phyloP scores from a whole-genome alignment of 2,329 filamentous ascomycete genomes.

The Aspergillus ustus region DNA sequence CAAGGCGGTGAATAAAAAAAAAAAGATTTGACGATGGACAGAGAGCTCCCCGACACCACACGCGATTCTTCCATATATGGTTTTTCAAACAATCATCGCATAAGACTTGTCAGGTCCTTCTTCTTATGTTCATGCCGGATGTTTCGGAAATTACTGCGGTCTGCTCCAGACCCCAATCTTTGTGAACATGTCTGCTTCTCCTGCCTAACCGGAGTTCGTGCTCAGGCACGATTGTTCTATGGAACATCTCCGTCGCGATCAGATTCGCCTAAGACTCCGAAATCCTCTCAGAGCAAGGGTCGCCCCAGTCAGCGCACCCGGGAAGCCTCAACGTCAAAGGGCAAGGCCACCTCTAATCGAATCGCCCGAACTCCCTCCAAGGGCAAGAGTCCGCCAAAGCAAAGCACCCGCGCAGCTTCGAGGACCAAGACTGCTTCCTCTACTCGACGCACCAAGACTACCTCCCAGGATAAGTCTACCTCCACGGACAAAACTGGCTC shows the following conservation, averaged over 20 bases:
- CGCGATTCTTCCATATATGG: not conserved
- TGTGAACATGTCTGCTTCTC: conserved; percentile 42
- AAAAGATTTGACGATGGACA: not conserved
- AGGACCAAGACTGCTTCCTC: not conserved
- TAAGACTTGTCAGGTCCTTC: conserved; percentile 1
- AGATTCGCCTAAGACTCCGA: not conserved
- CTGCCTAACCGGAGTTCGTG: conserved; percentile 34
- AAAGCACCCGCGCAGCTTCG: not conserved
- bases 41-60: not conserved
- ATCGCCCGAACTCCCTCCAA: not conserved
- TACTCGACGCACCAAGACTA: not conserved
- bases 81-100: not conserved
- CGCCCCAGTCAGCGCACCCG: not conserved
- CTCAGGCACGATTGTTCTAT: conserved; percentile 33
- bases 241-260: conserved; percentile 24
- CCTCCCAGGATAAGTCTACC: not conserved
- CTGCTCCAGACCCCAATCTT: conserved; percentile 37
- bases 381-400: not conserved
- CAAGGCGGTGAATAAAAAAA: conserved; percentile 11
- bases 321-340: not conserved
- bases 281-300: not conserved
- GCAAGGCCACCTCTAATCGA: not conserved
- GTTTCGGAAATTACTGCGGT: conserved; percentile 44
- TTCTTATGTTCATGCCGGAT: conserved; percentile 32
- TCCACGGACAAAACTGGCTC: not conserved